Conservation (phyloP, 495 filamentous ascomycete genomes). For the Podospora appendiculata region DNA sequence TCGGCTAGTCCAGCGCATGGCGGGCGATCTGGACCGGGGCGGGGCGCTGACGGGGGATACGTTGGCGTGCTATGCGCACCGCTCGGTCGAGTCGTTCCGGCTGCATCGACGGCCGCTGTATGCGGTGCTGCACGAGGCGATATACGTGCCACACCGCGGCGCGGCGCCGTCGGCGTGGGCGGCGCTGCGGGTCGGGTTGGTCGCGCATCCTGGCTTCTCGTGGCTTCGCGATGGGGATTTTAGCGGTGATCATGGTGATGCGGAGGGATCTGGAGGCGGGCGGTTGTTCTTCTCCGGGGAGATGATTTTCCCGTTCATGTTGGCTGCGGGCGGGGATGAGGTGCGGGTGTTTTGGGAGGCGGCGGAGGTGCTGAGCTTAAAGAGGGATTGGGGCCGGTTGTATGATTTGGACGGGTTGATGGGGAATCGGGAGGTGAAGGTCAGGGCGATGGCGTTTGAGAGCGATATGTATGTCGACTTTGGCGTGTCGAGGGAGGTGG, state of each 20-base stretch:
- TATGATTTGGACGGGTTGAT: slow-evolving; percentile 61
- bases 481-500: slow-evolving; percentile 59
- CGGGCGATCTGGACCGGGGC: slow-evolving; percentile 27
- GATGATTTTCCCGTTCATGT: slow-evolving; percentile 65
- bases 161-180: slow-evolving; percentile 26
- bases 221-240: slow-evolving; percentile 27
- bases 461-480: slow-evolving; percentile 90
- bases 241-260: slow-evolving; percentile 6
- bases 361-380: slow-evolving; percentile 58
- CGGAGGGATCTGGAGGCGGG: slow-evolving; percentile 24
- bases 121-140: slow-evolving; percentile 18
- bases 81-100: slow-evolving; percentile 3
- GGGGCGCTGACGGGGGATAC: slow-evolving; percentile 57
- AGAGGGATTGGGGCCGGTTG: slow-evolving; percentile 59
- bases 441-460: slow-evolving; percentile 70
- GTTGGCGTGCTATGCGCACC: slow-evolving; percentile 42
- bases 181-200: slow-evolving; percentile 29
- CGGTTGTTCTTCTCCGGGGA: slow-evolving; percentile 79
- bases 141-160: slow-evolving; percentile 11
- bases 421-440: slow-evolving; percentile 62
- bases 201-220: slow-evolving; percentile 20
- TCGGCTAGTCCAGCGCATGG: slow-evolving; percentile 31
- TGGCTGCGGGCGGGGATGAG: slow-evolving; percentile 28
- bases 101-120: slow-evolving; percentile 18
- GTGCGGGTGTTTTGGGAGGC: slow-evolving; percentile 20